phyloP scores from a whole-genome alignment of 2,329 filamentous ascomycete species.

The Diaporthe sp. region DNA sequence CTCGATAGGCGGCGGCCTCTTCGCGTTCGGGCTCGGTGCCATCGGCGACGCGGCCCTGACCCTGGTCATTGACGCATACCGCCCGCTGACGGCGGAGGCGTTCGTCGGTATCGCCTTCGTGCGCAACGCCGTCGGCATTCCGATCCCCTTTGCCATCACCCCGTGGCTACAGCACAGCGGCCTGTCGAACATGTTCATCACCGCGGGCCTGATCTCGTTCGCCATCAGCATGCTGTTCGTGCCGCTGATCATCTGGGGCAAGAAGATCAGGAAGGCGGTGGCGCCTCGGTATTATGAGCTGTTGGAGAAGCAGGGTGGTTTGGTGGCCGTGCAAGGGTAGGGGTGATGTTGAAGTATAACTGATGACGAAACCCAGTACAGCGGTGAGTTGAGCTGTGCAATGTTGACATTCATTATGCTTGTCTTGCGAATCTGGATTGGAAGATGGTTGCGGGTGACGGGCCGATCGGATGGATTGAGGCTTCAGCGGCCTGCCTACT shows the following conservation, averaged over 20 bases:
- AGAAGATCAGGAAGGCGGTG: conserved; percentile 13
- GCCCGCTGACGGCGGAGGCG: conserved; percentile 33
- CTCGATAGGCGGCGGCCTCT: conserved; percentile 46
- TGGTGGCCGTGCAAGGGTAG: background rate
- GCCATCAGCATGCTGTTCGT: conserved; percentile 7
- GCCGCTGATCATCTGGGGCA: conserved; percentile 25
- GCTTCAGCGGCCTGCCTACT: background rate
- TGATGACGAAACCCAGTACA: background rate
- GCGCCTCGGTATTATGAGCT: conserved; percentile 7
- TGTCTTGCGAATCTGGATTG: background rate
- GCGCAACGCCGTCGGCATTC: conserved; percentile 24
- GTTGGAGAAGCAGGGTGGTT: conserved; percentile 3
- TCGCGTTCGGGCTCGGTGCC: conserved; percentile 45
- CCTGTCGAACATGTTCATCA: conserved; percentile 15
- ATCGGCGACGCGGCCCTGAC: conserved; percentile 45
- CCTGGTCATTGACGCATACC: conserved; percentile 33
- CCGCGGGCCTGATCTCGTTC: background rate
- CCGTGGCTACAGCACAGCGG: conserved; percentile 8
- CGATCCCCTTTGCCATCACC: conserved; percentile 35
- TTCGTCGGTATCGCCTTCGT: conserved; percentile 39
- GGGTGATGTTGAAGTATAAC: background rate
- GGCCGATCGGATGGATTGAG: background rate
- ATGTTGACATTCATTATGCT: background rate
- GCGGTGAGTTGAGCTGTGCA: background rate
- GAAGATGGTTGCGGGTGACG: background rate